These are phyloP conservation scores for Candida hispaniensis DNA, from an alignment of 805 yeast species.

Conservation along the genomic window DNA sequence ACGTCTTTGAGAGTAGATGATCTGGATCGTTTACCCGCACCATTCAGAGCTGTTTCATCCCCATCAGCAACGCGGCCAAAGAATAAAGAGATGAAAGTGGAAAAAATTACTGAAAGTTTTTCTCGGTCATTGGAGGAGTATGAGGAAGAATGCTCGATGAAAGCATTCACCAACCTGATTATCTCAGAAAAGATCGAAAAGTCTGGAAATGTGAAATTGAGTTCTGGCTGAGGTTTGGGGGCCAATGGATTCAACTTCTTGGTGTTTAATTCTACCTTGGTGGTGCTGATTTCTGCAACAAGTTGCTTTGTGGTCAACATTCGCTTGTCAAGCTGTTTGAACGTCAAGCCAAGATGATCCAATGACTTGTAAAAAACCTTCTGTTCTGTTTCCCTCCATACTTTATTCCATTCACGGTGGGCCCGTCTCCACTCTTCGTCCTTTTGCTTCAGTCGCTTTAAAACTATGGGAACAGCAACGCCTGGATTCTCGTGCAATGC, in stretches of 20 bases:
- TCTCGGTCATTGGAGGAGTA: constrained; percentile 77
- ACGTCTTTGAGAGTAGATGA: constrained; percentile 1
- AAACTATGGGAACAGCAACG: constrained; percentile 85
- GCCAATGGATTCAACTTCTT: constrained; percentile 77
- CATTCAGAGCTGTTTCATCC: constrained; percentile 1
- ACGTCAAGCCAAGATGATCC: constrained; percentile 91
- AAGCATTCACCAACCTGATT: constrained; percentile 52
- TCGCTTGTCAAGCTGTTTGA: constrained; percentile 94
- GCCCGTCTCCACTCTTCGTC: constrained; percentile 99
- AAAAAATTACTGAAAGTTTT: constrained; percentile 58
- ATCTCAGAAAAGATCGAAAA: constrained; percentile 63
- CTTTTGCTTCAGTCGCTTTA: constrained; percentile 88
- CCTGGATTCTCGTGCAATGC: constrained; percentile 94
- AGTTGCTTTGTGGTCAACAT: constrained; percentile 79
- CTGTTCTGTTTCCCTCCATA: constrained; percentile 97
- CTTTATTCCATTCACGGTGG: constrained; percentile 97
- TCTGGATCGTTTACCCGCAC: not conserved
- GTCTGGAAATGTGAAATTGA: constrained; percentile 56
- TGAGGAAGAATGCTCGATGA: constrained; percentile 51
- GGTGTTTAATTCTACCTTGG: constrained; percentile 73
- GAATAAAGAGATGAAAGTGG: constrained; percentile 58
- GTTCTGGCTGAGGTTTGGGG: constrained; percentile 75
- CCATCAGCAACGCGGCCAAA: constrained; percentile 33
- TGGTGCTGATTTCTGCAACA: constrained; percentile 83
- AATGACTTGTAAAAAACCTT: constrained; percentile 86